These are phyloP conservation scores for Ophidiomyces ophidiicola DNA, from an alignment of 2,329 filamentous ascomycete species.

Conservation along the genomic window DNA sequence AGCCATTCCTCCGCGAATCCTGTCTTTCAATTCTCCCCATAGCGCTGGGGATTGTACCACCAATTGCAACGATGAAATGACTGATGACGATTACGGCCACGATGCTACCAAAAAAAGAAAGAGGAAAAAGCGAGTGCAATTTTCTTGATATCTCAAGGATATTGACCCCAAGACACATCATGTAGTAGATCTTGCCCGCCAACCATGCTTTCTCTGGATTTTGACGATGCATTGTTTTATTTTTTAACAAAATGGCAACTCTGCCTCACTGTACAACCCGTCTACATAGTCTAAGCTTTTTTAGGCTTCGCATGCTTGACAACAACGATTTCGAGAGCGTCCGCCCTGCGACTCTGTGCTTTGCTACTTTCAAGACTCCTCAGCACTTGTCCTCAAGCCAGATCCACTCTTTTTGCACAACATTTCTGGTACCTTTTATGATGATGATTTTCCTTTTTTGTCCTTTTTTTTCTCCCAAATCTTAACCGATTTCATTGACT, in stretches of 20 bases:
- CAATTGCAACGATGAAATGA: conserved; percentile 10
- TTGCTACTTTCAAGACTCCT: conserved; percentile 5
- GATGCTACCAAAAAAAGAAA: conserved; percentile 4
- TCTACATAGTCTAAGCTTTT: conserved; percentile 4
- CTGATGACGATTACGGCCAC: conserved; percentile 11
- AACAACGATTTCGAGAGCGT: conserved; percentile 1
- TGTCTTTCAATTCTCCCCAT: conserved; percentile 8
- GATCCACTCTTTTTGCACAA: conserved; percentile 3
- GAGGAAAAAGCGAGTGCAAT: conserved; percentile 6
- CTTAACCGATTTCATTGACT: conserved; percentile 2
- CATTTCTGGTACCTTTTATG: neutral
- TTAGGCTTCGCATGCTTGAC: conserved; percentile 3
- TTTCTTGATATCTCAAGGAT: neutral
- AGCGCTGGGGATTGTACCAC: conserved; percentile 11
- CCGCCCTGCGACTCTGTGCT: neutral
- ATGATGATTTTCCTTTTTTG: neutral
- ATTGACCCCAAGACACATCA: conserved; percentile 1
- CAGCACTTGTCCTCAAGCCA: neutral
- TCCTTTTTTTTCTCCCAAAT: neutral
- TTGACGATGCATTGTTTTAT: conserved; percentile 9
- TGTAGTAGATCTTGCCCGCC: conserved; percentile 8
- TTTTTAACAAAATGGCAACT: neutral
- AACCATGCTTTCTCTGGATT: conserved; percentile 4
- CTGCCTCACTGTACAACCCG: conserved; percentile 7
- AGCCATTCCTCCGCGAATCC: conserved; percentile 2